phyloP scores from a whole-genome alignment of 768 basidiomycete genomes.

The Podaxis sp. region DNA sequence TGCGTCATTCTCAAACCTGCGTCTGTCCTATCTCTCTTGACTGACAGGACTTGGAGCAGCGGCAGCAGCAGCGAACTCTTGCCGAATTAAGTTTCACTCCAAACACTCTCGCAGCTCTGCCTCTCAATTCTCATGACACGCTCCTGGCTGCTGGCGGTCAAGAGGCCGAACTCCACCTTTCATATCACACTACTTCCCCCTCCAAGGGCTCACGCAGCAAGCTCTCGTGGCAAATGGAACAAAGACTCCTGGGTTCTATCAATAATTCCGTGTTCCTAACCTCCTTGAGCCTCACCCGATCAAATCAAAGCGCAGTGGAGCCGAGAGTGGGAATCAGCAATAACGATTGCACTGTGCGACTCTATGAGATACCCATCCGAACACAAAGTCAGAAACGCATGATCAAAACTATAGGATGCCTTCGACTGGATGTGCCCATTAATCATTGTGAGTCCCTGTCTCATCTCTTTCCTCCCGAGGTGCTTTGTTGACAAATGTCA shows the following conservation, averaged over 20 bases:
- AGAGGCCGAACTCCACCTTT: slow-evolving; percentile 62
- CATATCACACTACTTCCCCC: slow-evolving; percentile 20
- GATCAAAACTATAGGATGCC: slow-evolving; percentile 8
- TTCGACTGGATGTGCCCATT: slow-evolving; percentile 14
- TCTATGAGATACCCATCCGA: slow-evolving; percentile 15
- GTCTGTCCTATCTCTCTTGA: slow-evolving; percentile 6
- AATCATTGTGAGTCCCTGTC: slow-evolving; percentile 12
- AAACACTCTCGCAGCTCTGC: slow-evolving; percentile 50
- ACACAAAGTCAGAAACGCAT: slow-evolving; percentile 8
- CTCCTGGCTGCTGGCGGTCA: slow-evolving; percentile 62
- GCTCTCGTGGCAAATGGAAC: slow-evolving; percentile 15
- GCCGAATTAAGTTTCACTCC: slow-evolving; percentile 47
- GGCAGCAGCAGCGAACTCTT: slow-evolving; percentile 35
- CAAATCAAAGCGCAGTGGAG: slow-evolving; percentile 10
- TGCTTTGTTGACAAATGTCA: not conserved
- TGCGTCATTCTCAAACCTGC: slow-evolving; percentile 25
- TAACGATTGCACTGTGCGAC: slow-evolving; percentile 15
- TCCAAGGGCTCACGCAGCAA: slow-evolving; percentile 6
- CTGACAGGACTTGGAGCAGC: slow-evolving; percentile 1
- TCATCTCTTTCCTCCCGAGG: not conserved
- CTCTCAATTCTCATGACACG: slow-evolving; percentile 38
- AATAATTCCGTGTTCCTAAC: slow-evolving; percentile 20
- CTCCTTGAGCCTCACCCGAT: slow-evolving; percentile 11
- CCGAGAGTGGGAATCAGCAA: slow-evolving; percentile 16
- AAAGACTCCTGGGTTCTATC: slow-evolving; percentile 14